Evolutionary conservation across 208 protist species (phyloP), one percentile per base, ranked within the genome.

Genomic region (Wallacemonas collosoma): DNA sequence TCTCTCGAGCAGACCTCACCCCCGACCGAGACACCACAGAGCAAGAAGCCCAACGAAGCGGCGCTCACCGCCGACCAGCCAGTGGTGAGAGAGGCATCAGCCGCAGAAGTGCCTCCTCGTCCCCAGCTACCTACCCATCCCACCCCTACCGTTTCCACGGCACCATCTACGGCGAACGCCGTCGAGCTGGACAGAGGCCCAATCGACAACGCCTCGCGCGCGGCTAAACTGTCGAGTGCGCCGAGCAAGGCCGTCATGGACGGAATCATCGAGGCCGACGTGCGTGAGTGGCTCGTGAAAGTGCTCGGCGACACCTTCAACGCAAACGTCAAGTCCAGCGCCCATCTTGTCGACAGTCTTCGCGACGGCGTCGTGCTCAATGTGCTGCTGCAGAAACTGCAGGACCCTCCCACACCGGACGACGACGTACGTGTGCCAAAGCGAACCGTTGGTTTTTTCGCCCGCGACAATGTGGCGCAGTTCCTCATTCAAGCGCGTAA

Each of bases 351-450:
- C 17, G 87, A 93, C 39, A 65, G 84, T 2, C 73, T 95, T 6
- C 83, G 87, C 39, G 79, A 81, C 60, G 90, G 90, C 35, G 81
- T 92, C 11, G 66, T 92, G 47, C 75, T 95, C 36, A 72, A 77
- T 38, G 74, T 92, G 1, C 69, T 95, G 36, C 63, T 95, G 6
- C 88, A 93, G 69, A 91, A 90, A 65, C 77, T 95, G 72, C 78
- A 73, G 38, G 58, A 81, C 41, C 90, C 90, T 1, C 78, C 87
- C 1, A 69, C 90, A 1, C 56, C 80, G 0, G 79, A 89, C 47
- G 74, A 62, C 1, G 74, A 77, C 12, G 54, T 95, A 9, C 79
- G 76, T 38, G 57, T 91, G 17, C 90, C 90, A 12, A 89, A 86
- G 65, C 78, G 87, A 9, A 66, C 64, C 3, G 84, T 57, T 3